phyloP scores from a whole-genome alignment of 2,329 filamentous ascomycete species.

The Aureobasidium sp. region DNA sequence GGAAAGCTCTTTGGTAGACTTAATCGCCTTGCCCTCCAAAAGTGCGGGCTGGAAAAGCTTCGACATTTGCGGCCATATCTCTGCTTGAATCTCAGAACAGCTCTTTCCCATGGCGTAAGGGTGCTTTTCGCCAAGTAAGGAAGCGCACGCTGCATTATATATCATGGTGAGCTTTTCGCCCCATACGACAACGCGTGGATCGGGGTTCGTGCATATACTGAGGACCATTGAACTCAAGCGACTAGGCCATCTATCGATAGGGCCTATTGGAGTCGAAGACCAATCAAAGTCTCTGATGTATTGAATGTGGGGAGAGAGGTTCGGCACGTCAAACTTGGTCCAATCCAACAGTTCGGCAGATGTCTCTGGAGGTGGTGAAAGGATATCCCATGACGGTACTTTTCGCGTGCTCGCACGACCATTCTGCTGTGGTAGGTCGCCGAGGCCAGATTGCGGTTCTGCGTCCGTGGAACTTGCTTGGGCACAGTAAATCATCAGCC shows the following conservation, averaged over 20 bases:
- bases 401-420: not conserved
- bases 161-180: slow-evolving; percentile 24
- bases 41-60: slow-evolving; percentile 19
- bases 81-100: slow-evolving; percentile 10
- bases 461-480: not conserved
- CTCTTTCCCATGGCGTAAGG: slow-evolving; percentile 18
- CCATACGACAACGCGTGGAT: slow-evolving; percentile 24
- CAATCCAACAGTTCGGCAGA: slow-evolving; percentile 19
- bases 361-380: not conserved
- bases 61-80: slow-evolving; percentile 14
- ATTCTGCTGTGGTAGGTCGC: not conserved
- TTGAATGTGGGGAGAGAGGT: slow-evolving; percentile 20
- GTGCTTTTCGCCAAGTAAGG: slow-evolving; percentile 26
- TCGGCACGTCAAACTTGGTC: slow-evolving; percentile 20
- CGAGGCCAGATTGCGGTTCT: not conserved
- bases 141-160: slow-evolving; percentile 29
- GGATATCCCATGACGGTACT: not conserved
- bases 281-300: slow-evolving; percentile 25
- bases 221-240: slow-evolving; percentile 20
- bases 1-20: slow-evolving; percentile 19
- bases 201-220: slow-evolving; percentile 24
- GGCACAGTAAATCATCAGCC: slow-evolving; percentile 12
- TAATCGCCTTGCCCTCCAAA: slow-evolving; percentile 17
- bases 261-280: slow-evolving; percentile 23
- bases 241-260: slow-evolving; percentile 23